Evolutionary conservation across 192 early-diverging fungal species (phyloP), one percentile per base, ranked within the genome.

Genomic region (Dissophora ornata): DNA sequence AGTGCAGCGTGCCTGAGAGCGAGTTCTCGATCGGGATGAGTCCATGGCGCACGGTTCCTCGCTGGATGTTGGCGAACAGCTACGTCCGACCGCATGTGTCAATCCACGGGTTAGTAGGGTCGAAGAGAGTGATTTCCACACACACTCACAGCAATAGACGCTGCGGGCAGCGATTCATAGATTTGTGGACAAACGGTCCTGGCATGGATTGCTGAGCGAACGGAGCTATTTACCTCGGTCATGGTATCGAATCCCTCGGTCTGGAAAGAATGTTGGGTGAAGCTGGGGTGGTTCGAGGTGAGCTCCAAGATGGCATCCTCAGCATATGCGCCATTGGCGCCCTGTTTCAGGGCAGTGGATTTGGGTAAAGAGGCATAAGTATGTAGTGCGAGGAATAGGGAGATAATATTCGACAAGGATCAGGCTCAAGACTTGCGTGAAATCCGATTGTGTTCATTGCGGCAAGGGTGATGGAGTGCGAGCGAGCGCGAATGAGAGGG

Each of bases 1-100:
- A 67, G 41, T 77, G 73, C n/a, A 77, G 7, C 1, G 73, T 77
- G 4, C 73, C 73, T 8, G 73, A 77, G 47, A 77, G 73, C 8
- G 73, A 77, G 53, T 77, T 77, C 24, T 77, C 73, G 40, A 77
- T 77, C 1, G 73, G 73, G 18, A 77, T 77, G 12, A 77, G 38
- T 19, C 65, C 73, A 28, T 77, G 65, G 18, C 64, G 51, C 16
- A 77, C 64, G 12, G 44, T 67, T 15, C 73, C 73, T 1, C 73
- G 57, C 34, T 77, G 73, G 0, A 77, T 30, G 30, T 50, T 67
- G 0, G 57, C 29, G 26, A 77, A 57, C 22, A 77, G 65, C 73
- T 77, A 45, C 12, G 9, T 51, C 4, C n/a, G n/a, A n/a, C n/a
- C n/a, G n/a, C n/a, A n/a, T n/a, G n/a, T n/a, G n/a, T n/a, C n/a